Percentiles rank a stretch among this genome's conserved stretches.
Evolutionary conservation across 192 early-diverging fungal species (phyloP).

Genomic region (Linnemannia schmuckeri): DNA sequence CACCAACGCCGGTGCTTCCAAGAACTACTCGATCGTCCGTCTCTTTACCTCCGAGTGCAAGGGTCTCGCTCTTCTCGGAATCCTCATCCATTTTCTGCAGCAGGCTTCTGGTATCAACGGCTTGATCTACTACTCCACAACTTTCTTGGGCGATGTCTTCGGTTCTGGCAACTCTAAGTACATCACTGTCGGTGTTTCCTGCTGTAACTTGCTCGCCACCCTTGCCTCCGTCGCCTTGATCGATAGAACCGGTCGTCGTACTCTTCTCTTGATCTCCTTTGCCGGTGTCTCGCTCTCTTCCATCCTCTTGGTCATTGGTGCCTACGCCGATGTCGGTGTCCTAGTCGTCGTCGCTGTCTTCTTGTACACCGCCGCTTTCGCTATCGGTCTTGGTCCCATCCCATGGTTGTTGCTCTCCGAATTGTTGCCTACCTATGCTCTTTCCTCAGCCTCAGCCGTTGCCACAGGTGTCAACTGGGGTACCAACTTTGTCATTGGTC

Average conservation of each 20-base stretch:
- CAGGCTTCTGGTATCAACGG: constrained; percentile 91
- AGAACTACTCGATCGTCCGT: constrained; percentile 65
- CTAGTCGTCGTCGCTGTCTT: constrained; percentile 78
- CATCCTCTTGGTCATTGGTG: constrained; percentile 74
- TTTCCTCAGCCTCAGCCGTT: constrained; percentile 76
- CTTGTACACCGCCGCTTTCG: constrained; percentile 82
- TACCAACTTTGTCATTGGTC: constrained; percentile 62
- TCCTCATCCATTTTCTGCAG: constrained; percentile 80
- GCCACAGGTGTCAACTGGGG: constrained; percentile 83
- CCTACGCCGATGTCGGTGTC: constrained; percentile 62
- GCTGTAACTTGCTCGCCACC: constrained; percentile 73
- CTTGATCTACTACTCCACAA: constrained; percentile 88
- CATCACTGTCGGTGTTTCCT: constrained; percentile 71
- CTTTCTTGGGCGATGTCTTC: constrained; percentile 79
- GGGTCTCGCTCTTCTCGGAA: constrained; percentile 71
- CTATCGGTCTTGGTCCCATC: constrained; percentile 84
- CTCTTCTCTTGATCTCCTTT: constrained; percentile 72
- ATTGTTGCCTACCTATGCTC: constrained; percentile 80
- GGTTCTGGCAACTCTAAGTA: constrained; percentile 65
- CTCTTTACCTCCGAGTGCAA: constrained; percentile 70
- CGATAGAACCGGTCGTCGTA: constrained; percentile 76
- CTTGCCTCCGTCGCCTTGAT: constrained; percentile 70
- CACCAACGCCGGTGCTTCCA: constrained; percentile 29
- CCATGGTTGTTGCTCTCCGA: constrained; percentile 88
- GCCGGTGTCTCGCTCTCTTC: constrained; percentile 74